Conservation (phyloP, 441 rosid genomes). For the Brassica hybrid region DNA sequence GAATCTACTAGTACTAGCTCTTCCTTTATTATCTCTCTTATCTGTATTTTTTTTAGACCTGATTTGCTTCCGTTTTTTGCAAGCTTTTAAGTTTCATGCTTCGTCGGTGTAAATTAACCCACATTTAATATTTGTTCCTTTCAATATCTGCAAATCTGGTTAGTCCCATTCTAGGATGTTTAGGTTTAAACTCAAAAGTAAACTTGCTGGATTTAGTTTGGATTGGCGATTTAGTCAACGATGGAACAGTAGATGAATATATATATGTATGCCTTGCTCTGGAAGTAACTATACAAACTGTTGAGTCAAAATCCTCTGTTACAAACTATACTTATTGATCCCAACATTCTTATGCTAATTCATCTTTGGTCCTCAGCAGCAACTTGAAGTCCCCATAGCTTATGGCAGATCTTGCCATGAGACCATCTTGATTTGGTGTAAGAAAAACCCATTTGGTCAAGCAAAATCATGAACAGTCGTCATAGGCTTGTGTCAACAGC, state of each 20-base stretch:
- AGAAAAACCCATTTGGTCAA: slow-evolving; percentile 28
- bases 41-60: not conserved
- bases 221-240: not conserved
- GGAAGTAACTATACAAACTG: slow-evolving; percentile 1
- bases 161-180: not conserved
- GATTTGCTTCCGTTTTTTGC: slow-evolving; percentile 4
- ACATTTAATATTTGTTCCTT: not conserved
- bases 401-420: slow-evolving; percentile 18
- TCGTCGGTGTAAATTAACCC: not conserved
- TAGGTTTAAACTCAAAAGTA: not conserved
- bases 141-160: not conserved
- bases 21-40: not conserved
- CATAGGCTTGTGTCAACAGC: slow-evolving; percentile 46
- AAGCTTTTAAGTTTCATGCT: slow-evolving; percentile 14
- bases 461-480: slow-evolving; percentile 46
- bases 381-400: not conserved
- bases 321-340: not conserved
- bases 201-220: not conserved
- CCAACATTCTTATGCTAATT: not conserved
- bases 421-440: slow-evolving; percentile 16
- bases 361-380: slow-evolving; percentile 29
- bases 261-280: not conserved
- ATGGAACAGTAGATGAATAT: not conserved
- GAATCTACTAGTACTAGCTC: not conserved
- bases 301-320: no score